Evolutionary conservation across 768 basidiomycete genomes (phyloP).

Genomic region (Rickenella mellea): DNA sequence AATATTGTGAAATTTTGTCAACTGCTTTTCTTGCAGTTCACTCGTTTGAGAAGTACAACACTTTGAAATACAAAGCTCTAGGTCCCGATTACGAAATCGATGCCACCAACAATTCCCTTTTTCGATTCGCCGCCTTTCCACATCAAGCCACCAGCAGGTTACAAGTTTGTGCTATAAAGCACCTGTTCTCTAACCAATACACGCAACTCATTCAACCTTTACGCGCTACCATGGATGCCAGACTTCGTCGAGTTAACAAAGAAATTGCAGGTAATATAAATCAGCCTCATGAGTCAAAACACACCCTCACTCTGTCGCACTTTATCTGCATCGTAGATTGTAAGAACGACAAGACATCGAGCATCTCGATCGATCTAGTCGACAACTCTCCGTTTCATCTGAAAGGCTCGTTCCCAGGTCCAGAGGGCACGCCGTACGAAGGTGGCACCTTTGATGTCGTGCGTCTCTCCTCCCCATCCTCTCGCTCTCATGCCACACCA

Average conservation of each 20-base stretch:
- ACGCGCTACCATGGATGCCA: conserved; percentile 76
- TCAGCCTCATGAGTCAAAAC: not conserved
- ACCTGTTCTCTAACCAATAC: not conserved
- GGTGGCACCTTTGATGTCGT: conserved; percentile 91
- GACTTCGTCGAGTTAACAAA: conserved; percentile 85
- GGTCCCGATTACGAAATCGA: no score
- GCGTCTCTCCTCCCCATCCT: conserved; percentile 24
- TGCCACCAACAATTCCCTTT: no score
- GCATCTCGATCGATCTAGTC: conserved; percentile 78
- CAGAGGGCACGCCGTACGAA: conserved; percentile 87
- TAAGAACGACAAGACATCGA: conserved; percentile 89
- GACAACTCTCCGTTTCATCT: conserved; percentile 89
- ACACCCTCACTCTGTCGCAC: not conserved
- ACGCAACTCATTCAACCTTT: not conserved
- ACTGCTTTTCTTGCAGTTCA: no score
- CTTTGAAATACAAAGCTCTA: no score
- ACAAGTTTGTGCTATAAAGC: no score
- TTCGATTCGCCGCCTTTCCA: no score
- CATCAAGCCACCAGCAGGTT: no score
- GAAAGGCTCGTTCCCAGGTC: conserved; percentile 84
- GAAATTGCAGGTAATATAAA: conserved; percentile 71
- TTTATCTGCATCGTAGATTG: conserved; percentile 52
- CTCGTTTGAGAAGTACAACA: no score
- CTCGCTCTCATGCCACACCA: conserved; percentile 6
- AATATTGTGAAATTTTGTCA: no score